Evolutionary conservation across 768 basidiomycete genomes (phyloP).

Genomic region (Lactarius psammicola): DNA sequence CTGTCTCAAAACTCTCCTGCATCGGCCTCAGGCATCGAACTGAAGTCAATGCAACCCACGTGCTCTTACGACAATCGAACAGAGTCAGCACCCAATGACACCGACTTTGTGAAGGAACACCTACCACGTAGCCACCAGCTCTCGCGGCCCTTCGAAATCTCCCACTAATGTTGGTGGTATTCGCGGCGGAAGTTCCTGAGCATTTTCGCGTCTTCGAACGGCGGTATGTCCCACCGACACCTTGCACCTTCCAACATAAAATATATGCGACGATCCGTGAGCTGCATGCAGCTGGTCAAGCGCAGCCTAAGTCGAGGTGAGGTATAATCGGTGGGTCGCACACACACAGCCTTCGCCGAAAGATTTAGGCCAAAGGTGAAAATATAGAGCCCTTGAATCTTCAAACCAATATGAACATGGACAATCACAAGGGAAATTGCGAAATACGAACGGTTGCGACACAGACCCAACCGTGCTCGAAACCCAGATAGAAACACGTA

Average conservation of each 20-base stretch:
- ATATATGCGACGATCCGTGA: background rate
- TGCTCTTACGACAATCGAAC: too few species aligned
- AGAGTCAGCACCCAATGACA: background rate
- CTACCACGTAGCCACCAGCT: background rate
- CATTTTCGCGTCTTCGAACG: constrained; percentile 8
- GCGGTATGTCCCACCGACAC: constrained; percentile 3
- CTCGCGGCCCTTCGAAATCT: too few species aligned
- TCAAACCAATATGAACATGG: background rate
- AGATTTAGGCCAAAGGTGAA: constrained; percentile 6
- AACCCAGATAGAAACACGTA: constrained; percentile 6
- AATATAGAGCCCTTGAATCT: constrained; percentile 6
- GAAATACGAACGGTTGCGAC: constrained; percentile 14
- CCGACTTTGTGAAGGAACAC: background rate
- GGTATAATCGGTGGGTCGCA: background rate
- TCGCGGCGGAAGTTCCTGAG: background rate
- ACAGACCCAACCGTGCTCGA: constrained; percentile 14
- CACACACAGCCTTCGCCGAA: background rate
- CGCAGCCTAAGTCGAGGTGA: background rate
- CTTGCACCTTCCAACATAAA: background rate
- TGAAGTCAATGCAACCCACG: constrained; percentile 26
- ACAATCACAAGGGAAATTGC: background rate
- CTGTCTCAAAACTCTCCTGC: background rate
- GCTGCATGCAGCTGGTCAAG: background rate
- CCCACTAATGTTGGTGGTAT: background rate
- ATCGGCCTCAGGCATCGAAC: constrained; percentile 14